Evolutionary conservation across 352 stramenopile species (phyloP).

Genomic region (Pythium sukuiense): DNA sequence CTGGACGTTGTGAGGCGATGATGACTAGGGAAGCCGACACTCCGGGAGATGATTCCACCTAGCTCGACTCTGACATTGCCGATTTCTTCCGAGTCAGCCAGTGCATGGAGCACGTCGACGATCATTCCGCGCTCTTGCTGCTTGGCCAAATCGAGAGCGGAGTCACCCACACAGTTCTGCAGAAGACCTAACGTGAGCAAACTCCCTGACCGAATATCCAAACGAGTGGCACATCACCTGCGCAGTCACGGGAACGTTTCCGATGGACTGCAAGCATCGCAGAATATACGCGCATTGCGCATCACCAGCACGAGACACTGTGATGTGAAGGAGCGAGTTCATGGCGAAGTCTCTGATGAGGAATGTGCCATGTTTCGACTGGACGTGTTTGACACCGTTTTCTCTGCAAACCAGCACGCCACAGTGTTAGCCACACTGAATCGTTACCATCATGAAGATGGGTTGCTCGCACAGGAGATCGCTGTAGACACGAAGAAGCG

Average conservation of each 20-base stretch:
- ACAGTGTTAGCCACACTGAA: not conserved
- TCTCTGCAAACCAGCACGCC: slow-evolving; percentile 21
- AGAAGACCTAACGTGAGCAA: not conserved
- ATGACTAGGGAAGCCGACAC: slow-evolving; percentile 34
- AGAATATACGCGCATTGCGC: slow-evolving; percentile 52
- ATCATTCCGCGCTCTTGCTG: slow-evolving; percentile 17
- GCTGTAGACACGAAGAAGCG: slow-evolving; percentile 47
- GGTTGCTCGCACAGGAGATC: slow-evolving; percentile 40
- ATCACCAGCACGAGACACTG: slow-evolving; percentile 37
- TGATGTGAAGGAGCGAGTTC: slow-evolving; percentile 58
- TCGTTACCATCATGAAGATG: no score
- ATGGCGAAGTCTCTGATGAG: slow-evolving; percentile 55
- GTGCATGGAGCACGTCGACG: slow-evolving; percentile 6
- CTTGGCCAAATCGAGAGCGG: slow-evolving; percentile 38
- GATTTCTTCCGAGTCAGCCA: slow-evolving; percentile 6
- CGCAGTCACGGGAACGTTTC: slow-evolving; percentile 38
- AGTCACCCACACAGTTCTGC: slow-evolving; percentile 49
- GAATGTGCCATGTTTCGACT: slow-evolving; percentile 47
- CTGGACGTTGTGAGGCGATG: slow-evolving; percentile 10
- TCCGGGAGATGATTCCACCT: slow-evolving; percentile 16
- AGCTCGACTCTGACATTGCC: slow-evolving; percentile 11
- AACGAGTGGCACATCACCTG: slow-evolving; percentile 24
- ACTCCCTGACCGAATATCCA: slow-evolving; percentile 1
- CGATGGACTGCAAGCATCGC: slow-evolving; percentile 39
- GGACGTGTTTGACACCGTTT: slow-evolving; percentile 32